phyloP scores from a whole-genome alignment of 257 asterid genomes.

The Rubia yunnanensis region DNA sequence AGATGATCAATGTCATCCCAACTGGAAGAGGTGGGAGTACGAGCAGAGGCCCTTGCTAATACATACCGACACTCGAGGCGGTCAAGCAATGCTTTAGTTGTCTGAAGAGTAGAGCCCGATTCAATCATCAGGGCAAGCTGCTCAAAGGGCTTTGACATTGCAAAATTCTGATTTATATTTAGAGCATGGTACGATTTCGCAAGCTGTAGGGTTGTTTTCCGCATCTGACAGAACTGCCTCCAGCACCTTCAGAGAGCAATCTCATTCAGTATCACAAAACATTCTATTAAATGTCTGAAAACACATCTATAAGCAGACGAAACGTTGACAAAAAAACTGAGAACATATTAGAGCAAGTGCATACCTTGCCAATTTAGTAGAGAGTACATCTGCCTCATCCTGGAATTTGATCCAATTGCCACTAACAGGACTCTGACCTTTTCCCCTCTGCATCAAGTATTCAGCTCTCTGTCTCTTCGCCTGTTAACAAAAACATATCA shows the following conservation, averaged over 20 bases:
- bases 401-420: conserved; percentile 41
- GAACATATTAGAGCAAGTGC: neutral
- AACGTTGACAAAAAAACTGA: neutral
- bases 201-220: conserved; percentile 50
- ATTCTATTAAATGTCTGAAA: neutral
- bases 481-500: conserved; percentile 23
- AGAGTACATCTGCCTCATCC: conserved; percentile 60
- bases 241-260: conserved; percentile 48
- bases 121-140: conserved; percentile 70
- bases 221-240: conserved; percentile 43
- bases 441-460: conserved; percentile 78
- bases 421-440: conserved; percentile 23
- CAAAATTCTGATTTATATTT: conserved; percentile 55
- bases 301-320: neutral
- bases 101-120: conserved; percentile 51
- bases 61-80: conserved; percentile 62
- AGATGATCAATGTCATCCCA: conserved; percentile 83
- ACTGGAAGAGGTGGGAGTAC: conserved; percentile 29
- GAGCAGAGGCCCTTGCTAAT: conserved; percentile 32
- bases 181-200: conserved; percentile 52
- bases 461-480: conserved; percentile 88
- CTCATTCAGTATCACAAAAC: neutral
- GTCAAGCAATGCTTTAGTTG: conserved; percentile 64
- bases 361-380: conserved; percentile 72
- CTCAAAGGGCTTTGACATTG: conserved; percentile 80